Base-by-base conservation (phyloP, 192 early-diverging fungal genomes). In the Pilaira anomala region DNA sequence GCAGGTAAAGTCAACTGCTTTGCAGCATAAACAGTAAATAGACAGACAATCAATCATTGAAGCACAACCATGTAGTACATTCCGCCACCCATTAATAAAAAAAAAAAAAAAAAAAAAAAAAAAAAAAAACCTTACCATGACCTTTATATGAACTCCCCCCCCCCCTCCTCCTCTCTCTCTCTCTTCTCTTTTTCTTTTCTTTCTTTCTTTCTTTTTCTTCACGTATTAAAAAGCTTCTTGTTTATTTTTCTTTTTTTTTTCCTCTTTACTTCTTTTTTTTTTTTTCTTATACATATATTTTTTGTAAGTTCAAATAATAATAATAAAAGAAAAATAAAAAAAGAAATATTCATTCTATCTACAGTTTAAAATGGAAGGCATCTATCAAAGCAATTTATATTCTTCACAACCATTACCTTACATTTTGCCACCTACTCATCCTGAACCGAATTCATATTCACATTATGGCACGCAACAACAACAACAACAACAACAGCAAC, bases 311-410 rank as follows among this genome's bases (percentile, higher is more conserved):
- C 12, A 8, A 8, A 40, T 40, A 12, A 5, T 40, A 5, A 40
- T 40, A 5, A 9, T 48, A 48, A 9, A 9, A 19, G 3, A 48
- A 48, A 16, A 21, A 3, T 16, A 18, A 48, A 48, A 48, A 48
- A 48, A 48, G 19, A 48, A n/a, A n/a, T n/a, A n/a, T n/a, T n/a
- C n/a, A n/a, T n/a, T n/a, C n/a, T n/a, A n/a, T n/a, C n/a, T 19
- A 22, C 49, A 22, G 21, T 21, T 22, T 22, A 18, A 51, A 21
- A 63, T 63, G 62, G 62, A 63, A 28, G 49, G 62, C 48, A 50
- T 63, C 18, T 63, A 63, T 39, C 62, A 63, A 51, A 63, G 50
- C 48, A 63, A 41, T n/a, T 40, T 63, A 19, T 63, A 52, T 14
- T 63, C 62, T 12, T 63, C 62, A 26, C 18, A 28, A 21, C 48